phyloP scores from a whole-genome alignment of 352 stramenopile genomes.

The Globisporangium ultimum region DNA sequence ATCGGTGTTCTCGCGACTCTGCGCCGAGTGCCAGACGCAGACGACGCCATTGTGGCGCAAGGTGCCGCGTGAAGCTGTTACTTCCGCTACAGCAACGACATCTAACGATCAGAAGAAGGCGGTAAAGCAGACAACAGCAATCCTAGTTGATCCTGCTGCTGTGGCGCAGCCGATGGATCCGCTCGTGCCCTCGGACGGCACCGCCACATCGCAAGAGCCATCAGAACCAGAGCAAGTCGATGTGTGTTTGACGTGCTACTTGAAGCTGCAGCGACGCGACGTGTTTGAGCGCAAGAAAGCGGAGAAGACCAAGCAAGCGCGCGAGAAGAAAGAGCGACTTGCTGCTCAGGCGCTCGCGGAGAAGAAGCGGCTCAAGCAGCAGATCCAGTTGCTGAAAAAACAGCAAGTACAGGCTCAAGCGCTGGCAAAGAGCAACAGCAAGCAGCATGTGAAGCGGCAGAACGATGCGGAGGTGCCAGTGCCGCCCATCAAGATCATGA shows the following conservation, averaged over 20 bases:
- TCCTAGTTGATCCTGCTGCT: neutral
- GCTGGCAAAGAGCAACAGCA: slow-evolving; percentile 32
- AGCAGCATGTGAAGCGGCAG: slow-evolving; percentile 26
- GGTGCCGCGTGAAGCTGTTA: slow-evolving; percentile 2
- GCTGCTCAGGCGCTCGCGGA: slow-evolving; percentile 16
- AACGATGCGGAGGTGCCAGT: slow-evolving; percentile 3
- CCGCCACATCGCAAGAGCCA: neutral
- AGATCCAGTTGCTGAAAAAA: slow-evolving; percentile 55
- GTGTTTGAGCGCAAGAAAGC: slow-evolving; percentile 56
- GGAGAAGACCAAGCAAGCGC: slow-evolving; percentile 32
- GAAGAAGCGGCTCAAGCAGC: slow-evolving; percentile 47
- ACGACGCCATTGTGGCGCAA: slow-evolving; percentile 62
- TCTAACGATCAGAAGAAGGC: neutral
- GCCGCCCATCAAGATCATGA: slow-evolving; percentile 7
- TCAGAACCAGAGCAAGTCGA: slow-evolving; percentile 28
- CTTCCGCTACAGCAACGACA: neutral
- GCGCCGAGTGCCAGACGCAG: slow-evolving; percentile 54
- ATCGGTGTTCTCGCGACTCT: slow-evolving; percentile 30
- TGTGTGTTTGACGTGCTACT: slow-evolving; percentile 65
- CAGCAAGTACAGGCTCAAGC: slow-evolving; percentile 36
- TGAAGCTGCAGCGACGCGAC: slow-evolving; percentile 65
- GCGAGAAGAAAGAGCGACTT: slow-evolving; percentile 25
- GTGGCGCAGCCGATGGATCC: neutral
- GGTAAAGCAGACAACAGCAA: neutral
- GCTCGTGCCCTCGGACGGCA: neutral